Conservation (phyloP, 192 early-diverging fungal species). For the Rhizoclosmatium globosum region DNA sequence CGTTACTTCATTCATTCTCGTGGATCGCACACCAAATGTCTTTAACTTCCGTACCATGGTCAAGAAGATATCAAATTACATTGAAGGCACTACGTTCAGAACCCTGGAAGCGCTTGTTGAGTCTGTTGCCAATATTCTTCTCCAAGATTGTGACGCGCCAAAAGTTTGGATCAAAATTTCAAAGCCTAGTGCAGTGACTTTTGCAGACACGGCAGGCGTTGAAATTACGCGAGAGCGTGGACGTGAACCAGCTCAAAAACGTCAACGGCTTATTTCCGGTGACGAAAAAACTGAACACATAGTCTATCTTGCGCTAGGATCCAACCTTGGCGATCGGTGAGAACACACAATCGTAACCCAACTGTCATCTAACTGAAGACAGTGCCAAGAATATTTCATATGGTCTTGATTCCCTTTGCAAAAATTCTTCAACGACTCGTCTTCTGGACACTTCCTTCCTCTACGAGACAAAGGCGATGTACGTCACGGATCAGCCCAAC, state of each 20-base stretch:
- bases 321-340: constrained; percentile 86
- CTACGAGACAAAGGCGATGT: constrained; percentile 98
- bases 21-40: constrained; percentile 73
- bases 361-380: neutral
- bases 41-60: constrained; percentile 93
- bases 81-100: constrained; percentile 88
- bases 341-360: neutral
- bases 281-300: constrained; percentile 51
- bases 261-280: neutral
- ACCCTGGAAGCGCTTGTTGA: constrained; percentile 94
- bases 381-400: constrained; percentile 73
- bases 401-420: constrained; percentile 66
- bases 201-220: constrained; percentile 88
- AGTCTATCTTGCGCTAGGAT: constrained; percentile 86
- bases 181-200: constrained; percentile 93
- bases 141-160: constrained; percentile 82
- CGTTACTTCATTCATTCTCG: constrained; percentile 54
- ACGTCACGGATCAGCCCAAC: constrained; percentile 86
- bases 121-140: constrained; percentile 77
- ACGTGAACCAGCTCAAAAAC: constrained; percentile 21
- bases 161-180: constrained; percentile 91
- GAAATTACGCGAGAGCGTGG: constrained; percentile 83
- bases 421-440: constrained; percentile 46
- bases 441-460: constrained; percentile 93
- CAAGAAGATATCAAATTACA: constrained; percentile 77